Base-by-base conservation (phyloP, 495 filamentous ascomycete species). In the Daldinia caldariorum region DNA sequence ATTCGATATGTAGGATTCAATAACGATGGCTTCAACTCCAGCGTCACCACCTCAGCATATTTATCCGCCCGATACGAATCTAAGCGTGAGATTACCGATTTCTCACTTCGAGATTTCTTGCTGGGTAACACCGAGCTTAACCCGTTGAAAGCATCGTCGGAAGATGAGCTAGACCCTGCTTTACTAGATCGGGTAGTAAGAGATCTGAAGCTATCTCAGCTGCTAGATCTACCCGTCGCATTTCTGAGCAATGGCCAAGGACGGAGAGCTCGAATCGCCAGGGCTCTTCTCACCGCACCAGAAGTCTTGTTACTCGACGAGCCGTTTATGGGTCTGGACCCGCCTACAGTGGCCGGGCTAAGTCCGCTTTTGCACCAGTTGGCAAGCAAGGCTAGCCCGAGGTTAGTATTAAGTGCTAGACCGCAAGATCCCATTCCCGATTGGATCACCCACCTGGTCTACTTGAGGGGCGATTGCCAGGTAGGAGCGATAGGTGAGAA, bases 261-360 rank as follows among this genome's bases (percentile, higher is more conserved):
- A 4, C 83, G 94, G 67, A 84, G 95, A 43, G 92, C 95, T 2
- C 86, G 91, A 67, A 96, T 99, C 68, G 95, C 93, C 0, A 91
- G 91, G 71, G 93, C 94, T 2, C 77, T 99, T 45, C 81, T 97
- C 69, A 87, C 81, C 39, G 85, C 85, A 60, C 94, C 95, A 0
- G 91, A 94, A 79, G 82, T 97, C 10, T 71, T 99, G 32, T 82
- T 97, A 38, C 82, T 98, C 10, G 95, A 99, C 79, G 95, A 97
- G 73, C 94, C 95, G 13, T 97, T 99, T 76, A 97, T 99, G 92
- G 95, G 95, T 8, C 82, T 99, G 37, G 95, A 99, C 76, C 95
- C 95, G 22, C 86, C 88, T 20, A 94, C 93, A 2, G 83, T 90
- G 9, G 80, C 81, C 34, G 85, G 85, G 10, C 77, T 98, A 71